Percentiles rank a stretch among this genome's conserved stretches.
These are phyloP conservation scores for Fonsecaea multimorphosa DNA, from an alignment of 2,329 filamentous ascomycete genomes.

Conservation along the genomic window DNA sequence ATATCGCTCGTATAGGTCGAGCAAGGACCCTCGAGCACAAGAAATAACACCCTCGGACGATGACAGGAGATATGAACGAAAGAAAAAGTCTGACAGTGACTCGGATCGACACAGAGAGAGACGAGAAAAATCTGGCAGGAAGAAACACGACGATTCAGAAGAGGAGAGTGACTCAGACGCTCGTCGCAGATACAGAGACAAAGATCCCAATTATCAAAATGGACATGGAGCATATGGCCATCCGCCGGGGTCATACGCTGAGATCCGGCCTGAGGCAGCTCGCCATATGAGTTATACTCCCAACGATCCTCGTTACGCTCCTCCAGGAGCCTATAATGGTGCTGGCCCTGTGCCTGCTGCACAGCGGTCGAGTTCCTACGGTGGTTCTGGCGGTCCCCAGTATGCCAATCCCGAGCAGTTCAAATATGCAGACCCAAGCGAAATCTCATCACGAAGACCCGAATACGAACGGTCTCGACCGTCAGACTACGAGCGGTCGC, in stretches of 20 bases:
- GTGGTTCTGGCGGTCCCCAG: slow-evolving; percentile 36
- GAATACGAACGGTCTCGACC: slow-evolving; percentile 31
- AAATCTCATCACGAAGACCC: slow-evolving; percentile 25
- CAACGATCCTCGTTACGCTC: slow-evolving; percentile 51
- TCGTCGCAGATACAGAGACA: slow-evolving; percentile 17
- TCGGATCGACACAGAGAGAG: slow-evolving; percentile 26
- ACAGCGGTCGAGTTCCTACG: slow-evolving; percentile 37
- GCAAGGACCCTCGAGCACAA: slow-evolving; percentile 22
- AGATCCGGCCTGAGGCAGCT: slow-evolving; percentile 25
- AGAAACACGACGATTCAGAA: slow-evolving; percentile 24
- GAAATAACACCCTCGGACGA: slow-evolving; percentile 33
- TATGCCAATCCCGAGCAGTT: slow-evolving; percentile 46
- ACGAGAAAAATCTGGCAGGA: slow-evolving; percentile 24
- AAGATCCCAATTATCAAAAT: slow-evolving; percentile 2
- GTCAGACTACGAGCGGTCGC: slow-evolving; percentile 23
- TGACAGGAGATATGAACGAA: slow-evolving; percentile 28
- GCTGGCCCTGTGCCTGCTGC: slow-evolving; percentile 29
- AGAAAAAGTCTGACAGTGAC: slow-evolving; percentile 34
- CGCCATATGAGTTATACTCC: slow-evolving; percentile 42
- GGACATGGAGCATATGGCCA: slow-evolving; percentile 14
- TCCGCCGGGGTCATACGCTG: slow-evolving; percentile 20
- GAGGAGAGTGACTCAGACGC: slow-evolving; percentile 29
- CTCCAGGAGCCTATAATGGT: slow-evolving; percentile 42
- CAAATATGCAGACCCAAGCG: slow-evolving; percentile 37
- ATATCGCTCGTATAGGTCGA: slow-evolving; percentile 30